phyloP scores from a whole-genome alignment of 495 filamentous ascomycete species.

The Chaetomium tenue region DNA sequence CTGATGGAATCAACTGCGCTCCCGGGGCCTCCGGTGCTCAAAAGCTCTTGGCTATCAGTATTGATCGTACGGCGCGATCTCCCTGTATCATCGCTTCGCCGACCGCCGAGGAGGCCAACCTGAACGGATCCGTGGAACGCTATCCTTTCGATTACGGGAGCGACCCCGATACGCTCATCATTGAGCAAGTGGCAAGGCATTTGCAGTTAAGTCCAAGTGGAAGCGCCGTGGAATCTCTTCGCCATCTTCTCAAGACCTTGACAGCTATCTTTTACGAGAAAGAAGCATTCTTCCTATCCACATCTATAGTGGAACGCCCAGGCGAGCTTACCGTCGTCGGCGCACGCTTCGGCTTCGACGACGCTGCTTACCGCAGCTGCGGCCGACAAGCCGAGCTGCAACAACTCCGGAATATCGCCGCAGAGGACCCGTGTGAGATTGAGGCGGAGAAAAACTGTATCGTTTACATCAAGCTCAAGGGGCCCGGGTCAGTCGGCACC shows the following conservation, averaged over 20 bases:
- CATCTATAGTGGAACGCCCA: slow-evolving; percentile 43
- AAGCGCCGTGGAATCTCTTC: slow-evolving; percentile 39
- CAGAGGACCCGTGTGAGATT: slow-evolving; percentile 58
- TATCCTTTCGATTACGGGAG: slow-evolving; percentile 63
- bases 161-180: slow-evolving; percentile 50
- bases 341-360: slow-evolving; percentile 66
- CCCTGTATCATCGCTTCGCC: slow-evolving; percentile 69
- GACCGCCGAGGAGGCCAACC: slow-evolving; percentile 36
- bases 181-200: slow-evolving; percentile 42
- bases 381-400: slow-evolving; percentile 67
- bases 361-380: slow-evolving; percentile 67
- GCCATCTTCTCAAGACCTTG: slow-evolving; percentile 53
- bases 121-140: slow-evolving; percentile 41
- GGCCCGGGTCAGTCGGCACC: slow-evolving; percentile 61
- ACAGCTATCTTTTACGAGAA: slow-evolving; percentile 62
- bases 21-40: slow-evolving; percentile 31
- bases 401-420: slow-evolving; percentile 48
- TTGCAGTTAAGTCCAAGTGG: slow-evolving; percentile 27
- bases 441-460: slow-evolving; percentile 71
- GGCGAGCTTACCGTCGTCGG: slow-evolving; percentile 49
- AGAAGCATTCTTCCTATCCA: slow-evolving; percentile 64
- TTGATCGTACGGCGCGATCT: slow-evolving; percentile 61
- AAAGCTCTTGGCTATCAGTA: slow-evolving; percentile 56
- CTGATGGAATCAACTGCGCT: slow-evolving; percentile 50
- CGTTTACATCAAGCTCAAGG: slow-evolving; percentile 62